Base-by-base conservation (phyloP, 805 yeast genomes). In the Lachancea lanzarotensis region DNA sequence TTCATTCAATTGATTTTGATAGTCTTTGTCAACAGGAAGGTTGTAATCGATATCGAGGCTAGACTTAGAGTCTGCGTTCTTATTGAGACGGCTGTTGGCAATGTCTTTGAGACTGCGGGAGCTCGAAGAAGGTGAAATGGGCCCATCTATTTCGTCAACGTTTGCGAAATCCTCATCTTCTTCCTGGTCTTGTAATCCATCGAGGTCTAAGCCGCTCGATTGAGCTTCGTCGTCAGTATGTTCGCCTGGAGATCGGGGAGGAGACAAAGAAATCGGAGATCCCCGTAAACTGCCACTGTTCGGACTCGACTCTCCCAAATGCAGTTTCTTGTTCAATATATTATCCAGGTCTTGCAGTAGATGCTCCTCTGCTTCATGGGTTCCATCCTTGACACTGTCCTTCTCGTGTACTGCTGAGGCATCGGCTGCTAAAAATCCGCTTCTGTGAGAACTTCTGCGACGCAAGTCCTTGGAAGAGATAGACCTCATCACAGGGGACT, bases 141-240 rank as follows among this genome's bases (percentile, higher is more conserved):
- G 66, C 1, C 67, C 67, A 42, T 65, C 69, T 3, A 65, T 59
- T 45, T 65, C 69, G 45, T 65, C 69, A 1, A 65, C 68, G 48
- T 64, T 63, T 2, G 62, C 56, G 47, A 63, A 65, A 0, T 56
- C 61, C 20, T 62, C 57, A 34, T 60, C 57, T 34, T 53, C 56
- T 13, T 56, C 63, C 13, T 54, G 59, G n/a, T 56, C 60, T 26
- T 57, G 59, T 22, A 47, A 52, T 12, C 46, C 56, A 30, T 49
- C 53, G 16, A 48, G 54, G 3, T 46, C 46, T 3, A 43, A 45
- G n/a, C 36, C 47, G n/a, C 42, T 47, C 7, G 19, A 7, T 12
- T 37, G 42, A 7, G 9, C 32, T 15, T 37, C 42, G 12, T 17
- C 25, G 36, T 74, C 66, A 47, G 69, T 66, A 47, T 73, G 76